Base-by-base conservation (phyloP, 305 asterid species). In the Nicotiana rustica region DNA sequence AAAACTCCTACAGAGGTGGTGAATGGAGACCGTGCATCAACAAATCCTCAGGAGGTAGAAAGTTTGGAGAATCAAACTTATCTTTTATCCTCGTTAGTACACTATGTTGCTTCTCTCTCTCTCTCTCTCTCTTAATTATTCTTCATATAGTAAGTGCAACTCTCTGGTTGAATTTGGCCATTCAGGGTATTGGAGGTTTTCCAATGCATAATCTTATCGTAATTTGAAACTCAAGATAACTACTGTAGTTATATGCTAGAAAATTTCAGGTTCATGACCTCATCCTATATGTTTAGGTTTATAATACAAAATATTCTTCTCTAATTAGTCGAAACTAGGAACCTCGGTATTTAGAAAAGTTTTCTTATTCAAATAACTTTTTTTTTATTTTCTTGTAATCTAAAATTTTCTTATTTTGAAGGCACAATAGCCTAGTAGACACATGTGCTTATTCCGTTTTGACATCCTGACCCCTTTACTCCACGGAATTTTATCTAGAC, bases 1-100 rank as follows among this genome's bases (percentile, higher is more conserved):
- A 92, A 69, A 90, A 92, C 83, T 93, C 98, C 81, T 91, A 93
- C 82, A 92, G 88, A 90, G 88, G 91, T 83, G 97, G 96, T 64
- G 96, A 91, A 78, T 95, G 98, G 99, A 92, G 90, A 85, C 94
- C 97, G 10, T 95, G 98, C 92, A 89, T 90, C 85, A 88, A 90
- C 90, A 89, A 78, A 82, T 91, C 96, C 85, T 87, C 92, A 66
- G 94, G 89, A 89, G 97, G 97, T 94, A 88, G 41, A 66, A 9
- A 44, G 52, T 83, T 60, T 44, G 65, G 49, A 73, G n/a, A 76
- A 76, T 76, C 80, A 4, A 55, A 76, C 66, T 29, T 52, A 25
- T 76, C 79, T 49, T 76, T 76, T 76, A 9, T 76, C 66, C 49
- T 76, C 5, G 64, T 73, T 76, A 52, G 66, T 76, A 9, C 31